These are phyloP conservation scores for Apiospora saccharicola DNA, from an alignment of 2,329 filamentous ascomycete species.

Conservation along the genomic window DNA sequence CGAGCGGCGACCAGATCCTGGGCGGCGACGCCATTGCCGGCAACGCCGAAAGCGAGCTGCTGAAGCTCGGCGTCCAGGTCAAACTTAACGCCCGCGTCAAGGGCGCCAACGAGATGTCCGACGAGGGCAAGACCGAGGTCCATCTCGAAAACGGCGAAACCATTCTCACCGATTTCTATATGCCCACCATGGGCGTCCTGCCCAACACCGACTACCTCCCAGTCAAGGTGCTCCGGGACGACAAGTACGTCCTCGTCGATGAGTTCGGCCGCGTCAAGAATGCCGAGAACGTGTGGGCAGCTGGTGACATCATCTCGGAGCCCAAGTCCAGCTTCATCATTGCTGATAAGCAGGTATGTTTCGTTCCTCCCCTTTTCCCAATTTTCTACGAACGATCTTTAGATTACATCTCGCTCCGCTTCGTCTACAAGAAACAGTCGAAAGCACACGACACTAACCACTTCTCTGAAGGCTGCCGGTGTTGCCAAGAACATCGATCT, in stretches of 20 bases:
- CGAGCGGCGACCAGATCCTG: conserved; percentile 50
- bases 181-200: conserved; percentile 61
- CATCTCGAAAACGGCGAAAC: conserved; percentile 54
- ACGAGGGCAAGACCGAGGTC: conserved; percentile 55
- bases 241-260: conserved; percentile 57
- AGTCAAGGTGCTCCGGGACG: conserved; percentile 50
- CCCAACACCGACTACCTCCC: conserved; percentile 64
- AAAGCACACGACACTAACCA: background rate
- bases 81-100: conserved; percentile 51
- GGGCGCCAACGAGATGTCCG: conserved; percentile 32
- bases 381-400: background rate
- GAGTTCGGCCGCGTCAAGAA: conserved; percentile 57
- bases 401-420: background rate
- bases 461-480: conserved; percentile 49
- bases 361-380: background rate
- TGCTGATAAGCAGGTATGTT: conserved; percentile 56
- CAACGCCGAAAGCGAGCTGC: conserved; percentile 56
- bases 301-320: conserved; percentile 60
- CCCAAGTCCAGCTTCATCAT: conserved; percentile 54
- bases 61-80: conserved; percentile 60
- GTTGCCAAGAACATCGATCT: conserved; percentile 63
- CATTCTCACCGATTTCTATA: conserved; percentile 61
- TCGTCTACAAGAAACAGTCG: background rate
- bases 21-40: conserved; percentile 52
- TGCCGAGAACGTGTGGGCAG: conserved; percentile 57